A percentile compares a stretch with the other conserved stretches of the same genome.
These are phyloP conservation scores for Populus hybrid DNA, from an alignment of 441 rosid genomes.

Conservation along the genomic window DNA sequence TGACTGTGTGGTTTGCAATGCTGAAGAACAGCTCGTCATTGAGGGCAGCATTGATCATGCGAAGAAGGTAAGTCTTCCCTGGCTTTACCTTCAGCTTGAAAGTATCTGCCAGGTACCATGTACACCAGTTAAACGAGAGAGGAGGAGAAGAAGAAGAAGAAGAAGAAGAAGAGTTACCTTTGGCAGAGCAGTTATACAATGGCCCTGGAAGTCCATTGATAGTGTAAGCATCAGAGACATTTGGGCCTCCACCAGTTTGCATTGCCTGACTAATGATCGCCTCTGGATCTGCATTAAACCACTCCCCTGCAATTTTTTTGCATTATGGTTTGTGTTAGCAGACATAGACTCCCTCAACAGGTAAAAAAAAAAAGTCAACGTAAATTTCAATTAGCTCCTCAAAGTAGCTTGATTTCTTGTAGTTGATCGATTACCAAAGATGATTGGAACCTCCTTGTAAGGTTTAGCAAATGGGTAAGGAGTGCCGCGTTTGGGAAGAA, in stretches of 20 bases:
- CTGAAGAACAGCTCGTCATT: too few species aligned
- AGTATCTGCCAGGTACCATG: conserved; percentile 18
- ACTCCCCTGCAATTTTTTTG: conserved; percentile 34
- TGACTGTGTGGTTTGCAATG: too few species aligned
- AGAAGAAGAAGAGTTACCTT: conserved; percentile 23
- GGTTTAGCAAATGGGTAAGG: conserved; percentile 43
- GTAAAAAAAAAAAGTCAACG: too few species aligned
- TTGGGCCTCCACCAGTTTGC: conserved; percentile 53
- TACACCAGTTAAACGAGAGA: background rate
- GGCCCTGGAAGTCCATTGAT: conserved; percentile 29
- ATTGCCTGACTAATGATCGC: conserved; percentile 47
- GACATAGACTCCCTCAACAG: background rate
- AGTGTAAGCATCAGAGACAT: conserved; percentile 57
- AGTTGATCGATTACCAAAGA: conserved; percentile 33
- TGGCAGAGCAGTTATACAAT: conserved; percentile 48
- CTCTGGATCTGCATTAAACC: conserved; percentile 60
- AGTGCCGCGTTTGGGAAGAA: conserved; percentile 28
- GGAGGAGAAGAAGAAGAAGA: too few species aligned
- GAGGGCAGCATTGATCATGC: too few species aligned
- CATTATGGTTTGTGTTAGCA: background rate
- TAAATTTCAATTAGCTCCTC: background rate
- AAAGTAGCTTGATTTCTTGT: background rate
- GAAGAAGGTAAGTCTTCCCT: too few species aligned
- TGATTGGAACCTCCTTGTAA: conserved; percentile 44
- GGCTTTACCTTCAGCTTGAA: conserved; percentile 28